Percentiles rank a stretch among this genome's conserved stretches.
Conservation (phyloP, 129 eudicot genomes). For the Rutidosis leptorrhynchoides region DNA sequence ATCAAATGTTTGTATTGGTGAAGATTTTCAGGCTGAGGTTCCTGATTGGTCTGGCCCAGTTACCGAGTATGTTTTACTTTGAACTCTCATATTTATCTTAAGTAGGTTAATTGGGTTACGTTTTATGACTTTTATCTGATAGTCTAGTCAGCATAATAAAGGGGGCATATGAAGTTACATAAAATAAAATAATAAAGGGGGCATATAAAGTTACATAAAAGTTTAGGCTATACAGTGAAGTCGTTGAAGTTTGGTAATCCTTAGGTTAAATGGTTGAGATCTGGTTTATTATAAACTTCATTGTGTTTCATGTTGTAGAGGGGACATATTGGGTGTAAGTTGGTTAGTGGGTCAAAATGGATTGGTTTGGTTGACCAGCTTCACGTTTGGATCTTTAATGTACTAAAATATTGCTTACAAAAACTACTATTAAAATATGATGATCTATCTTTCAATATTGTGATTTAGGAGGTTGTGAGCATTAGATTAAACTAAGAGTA, state of each 20-base stretch:
- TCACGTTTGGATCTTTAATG: neutral
- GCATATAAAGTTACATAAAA: neutral
- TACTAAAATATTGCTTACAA: neutral
- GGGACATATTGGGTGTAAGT: neutral
- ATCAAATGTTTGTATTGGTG: slow-evolving; percentile 66
- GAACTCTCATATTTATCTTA: neutral
- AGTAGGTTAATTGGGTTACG: neutral
- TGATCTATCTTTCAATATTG: neutral
- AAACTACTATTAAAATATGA: neutral
- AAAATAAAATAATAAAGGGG: neutral
- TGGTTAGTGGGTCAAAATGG: neutral
- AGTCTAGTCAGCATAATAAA: no score
- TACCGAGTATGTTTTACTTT: slow-evolving; percentile 46
- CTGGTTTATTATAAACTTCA: neutral
- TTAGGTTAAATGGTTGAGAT: neutral
- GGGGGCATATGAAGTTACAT: no score
- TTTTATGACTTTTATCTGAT: neutral
- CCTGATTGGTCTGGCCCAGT: slow-evolving; percentile 71
- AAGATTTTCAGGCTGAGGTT: slow-evolving; percentile 77
- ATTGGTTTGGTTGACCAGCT: neutral
- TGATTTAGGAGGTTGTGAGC: neutral
- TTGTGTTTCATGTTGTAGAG: neutral
- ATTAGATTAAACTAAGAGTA: neutral
- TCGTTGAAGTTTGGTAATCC: neutral
- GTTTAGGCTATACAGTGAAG: slow-evolving; percentile 3